These are phyloP conservation scores for Ceratobasidium theobromae DNA, from an alignment of 1,284 basidiomycete genomes.

Conservation along the genomic window DNA sequence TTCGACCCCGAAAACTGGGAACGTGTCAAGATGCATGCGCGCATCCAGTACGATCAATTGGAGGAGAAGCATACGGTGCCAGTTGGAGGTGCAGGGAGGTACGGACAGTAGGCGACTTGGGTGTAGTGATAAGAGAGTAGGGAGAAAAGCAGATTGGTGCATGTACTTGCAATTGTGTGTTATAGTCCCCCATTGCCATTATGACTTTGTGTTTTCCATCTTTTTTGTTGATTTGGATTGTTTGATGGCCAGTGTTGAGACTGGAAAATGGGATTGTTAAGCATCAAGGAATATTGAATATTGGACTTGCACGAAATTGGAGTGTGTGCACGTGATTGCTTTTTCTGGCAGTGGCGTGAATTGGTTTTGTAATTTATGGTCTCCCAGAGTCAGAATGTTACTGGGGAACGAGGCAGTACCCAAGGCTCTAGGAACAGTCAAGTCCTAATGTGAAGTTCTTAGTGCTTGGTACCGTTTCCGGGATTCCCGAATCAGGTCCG, in stretches of 20 bases:
- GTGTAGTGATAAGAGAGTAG: not conserved
- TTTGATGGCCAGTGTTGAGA: too few species aligned
- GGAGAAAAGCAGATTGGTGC: not conserved
- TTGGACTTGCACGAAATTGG: too few species aligned
- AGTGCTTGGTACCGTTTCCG: too few species aligned
- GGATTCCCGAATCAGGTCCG: too few species aligned
- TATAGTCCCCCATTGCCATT: not conserved
- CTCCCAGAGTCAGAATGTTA: too few species aligned
- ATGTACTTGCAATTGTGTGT: not conserved
- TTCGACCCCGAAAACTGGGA: conserved; percentile 91
- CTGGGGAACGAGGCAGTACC: too few species aligned
- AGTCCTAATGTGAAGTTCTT: too few species aligned
- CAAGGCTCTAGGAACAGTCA: too few species aligned
- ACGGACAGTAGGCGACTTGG: not conserved
- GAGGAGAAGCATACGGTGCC: conserved; percentile 65
- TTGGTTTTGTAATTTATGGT: too few species aligned
- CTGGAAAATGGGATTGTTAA: not conserved
- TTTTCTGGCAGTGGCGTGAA: too few species aligned
- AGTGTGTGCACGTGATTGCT: too few species aligned
- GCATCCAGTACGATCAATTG: conserved; percentile 79
- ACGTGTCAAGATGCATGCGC: conserved; percentile 84
- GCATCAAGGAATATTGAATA: too few species aligned
- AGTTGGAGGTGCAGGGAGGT: not conserved
- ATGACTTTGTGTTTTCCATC: not conserved
- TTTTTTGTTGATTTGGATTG: not conserved